These are phyloP conservation scores for Tetrahymena elliotti DNA, from an alignment of 73 alveolate species.

Conservation along the genomic window DNA sequence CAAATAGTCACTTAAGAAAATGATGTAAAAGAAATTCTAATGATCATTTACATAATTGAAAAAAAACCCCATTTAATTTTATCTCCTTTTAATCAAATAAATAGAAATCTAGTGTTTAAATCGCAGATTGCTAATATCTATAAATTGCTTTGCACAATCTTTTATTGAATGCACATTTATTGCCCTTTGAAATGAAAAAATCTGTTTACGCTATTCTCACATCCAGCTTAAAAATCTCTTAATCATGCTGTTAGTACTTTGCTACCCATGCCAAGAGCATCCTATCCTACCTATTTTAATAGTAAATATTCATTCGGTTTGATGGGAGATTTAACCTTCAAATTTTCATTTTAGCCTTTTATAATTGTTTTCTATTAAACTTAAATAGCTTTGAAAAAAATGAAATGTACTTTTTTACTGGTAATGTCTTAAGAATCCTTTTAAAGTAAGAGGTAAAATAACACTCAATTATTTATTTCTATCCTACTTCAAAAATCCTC, in stretches of 20 bases:
- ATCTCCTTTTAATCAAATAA: neutral
- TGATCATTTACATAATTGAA: neutral
- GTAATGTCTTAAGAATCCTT: neutral
- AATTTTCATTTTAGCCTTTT: neutral
- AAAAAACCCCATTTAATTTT: neutral
- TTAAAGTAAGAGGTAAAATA: neutral
- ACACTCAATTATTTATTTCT: neutral
- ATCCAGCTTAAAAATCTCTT: neutral
- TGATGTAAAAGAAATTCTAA: neutral
- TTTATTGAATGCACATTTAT: neutral
- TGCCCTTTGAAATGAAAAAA: neutral
- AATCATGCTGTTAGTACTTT: neutral
- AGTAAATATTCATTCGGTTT: neutral
- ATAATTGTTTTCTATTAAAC: neutral
- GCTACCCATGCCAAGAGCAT: neutral
- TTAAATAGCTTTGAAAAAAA: neutral
- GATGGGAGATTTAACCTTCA: neutral
- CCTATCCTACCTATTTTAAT: neutral
- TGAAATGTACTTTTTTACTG: neutral
- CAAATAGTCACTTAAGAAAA: neutral
- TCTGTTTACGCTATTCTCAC: neutral
- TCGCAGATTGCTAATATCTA: neutral
- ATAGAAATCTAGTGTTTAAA: neutral
- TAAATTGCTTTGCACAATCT: neutral
- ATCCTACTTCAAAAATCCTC: neutral